Base-by-base conservation (phyloP, 371 early-diverging fungal species). In the Mucor irregularis region DNA sequence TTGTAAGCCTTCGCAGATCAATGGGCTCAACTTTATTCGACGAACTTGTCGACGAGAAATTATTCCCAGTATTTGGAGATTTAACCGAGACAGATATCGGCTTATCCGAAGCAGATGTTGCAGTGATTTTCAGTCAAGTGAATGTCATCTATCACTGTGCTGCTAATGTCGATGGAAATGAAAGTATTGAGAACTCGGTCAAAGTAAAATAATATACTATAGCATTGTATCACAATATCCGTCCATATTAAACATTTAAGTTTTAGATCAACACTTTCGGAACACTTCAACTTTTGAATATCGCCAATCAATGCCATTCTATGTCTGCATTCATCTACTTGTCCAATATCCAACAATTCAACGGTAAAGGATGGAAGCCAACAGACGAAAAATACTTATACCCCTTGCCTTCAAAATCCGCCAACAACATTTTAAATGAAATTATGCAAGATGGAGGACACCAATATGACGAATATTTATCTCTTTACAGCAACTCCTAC, bases 71-170 rank as follows among this genome's bases (percentile, higher is more conserved):
- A 21, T 60, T 61, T 31, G 82, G 83, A 7, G 84, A 86, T 34
- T 63, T 86, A 2, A 69, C 78, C 0, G 45, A 72, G 9, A 72
- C 74, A 6, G 66, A 58, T 6, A 63, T 86, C 14, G 86, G 81
- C 0, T 61, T 86, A 9, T 68, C 80, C 5, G 71, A 69, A 8
- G 39, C 61, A 3, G 80, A 83, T 61, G 49, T 72, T 16, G 65
- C 61, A 10, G 60, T 71, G 42, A 45, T 86, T 10, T 66, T 64
- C 6, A 70, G 66, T 8, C 58, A 86, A 33, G 62, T 70, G 2
- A 74, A 75, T 37, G 44, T 82, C 10, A 69, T 86, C 16, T 69
- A 81, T 34, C 80, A 86, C 44, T 82, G 86, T 57, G 84, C 82
- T 26, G 86, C 75, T 16, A 76, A 70, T 21, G 72, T 81, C 17